Evolutionary conservation across 2,329 filamentous ascomycete species (phyloP).

Genomic region (Pyricularia pennisetigena): DNA sequence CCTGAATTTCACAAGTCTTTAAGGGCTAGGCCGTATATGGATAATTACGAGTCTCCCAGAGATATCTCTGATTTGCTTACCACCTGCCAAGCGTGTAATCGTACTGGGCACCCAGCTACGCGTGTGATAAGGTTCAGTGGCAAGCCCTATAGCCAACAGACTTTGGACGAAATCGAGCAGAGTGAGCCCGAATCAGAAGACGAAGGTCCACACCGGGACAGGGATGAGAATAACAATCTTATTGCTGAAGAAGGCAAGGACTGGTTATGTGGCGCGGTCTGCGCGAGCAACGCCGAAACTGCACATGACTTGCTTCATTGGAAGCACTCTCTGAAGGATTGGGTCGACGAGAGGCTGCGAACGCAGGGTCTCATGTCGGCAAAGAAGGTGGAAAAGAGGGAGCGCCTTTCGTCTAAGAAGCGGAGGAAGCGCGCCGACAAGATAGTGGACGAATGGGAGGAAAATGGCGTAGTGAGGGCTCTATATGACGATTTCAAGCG

Average conservation of each 20-base stretch:
- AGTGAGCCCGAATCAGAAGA: slow-evolving; percentile 11
- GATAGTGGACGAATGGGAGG: slow-evolving; percentile 56
- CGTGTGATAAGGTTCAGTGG: slow-evolving; percentile 54
- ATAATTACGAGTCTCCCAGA: slow-evolving; percentile 24
- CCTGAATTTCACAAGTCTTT: slow-evolving; percentile 55
- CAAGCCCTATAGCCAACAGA: slow-evolving; percentile 53
- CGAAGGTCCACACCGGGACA: slow-evolving; percentile 14
- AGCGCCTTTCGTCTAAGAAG: slow-evolving; percentile 49
- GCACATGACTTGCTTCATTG: slow-evolving; percentile 68
- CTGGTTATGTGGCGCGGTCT: slow-evolving; percentile 29
- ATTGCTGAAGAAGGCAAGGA: slow-evolving; percentile 25
- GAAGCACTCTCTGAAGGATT: slow-evolving; percentile 64
- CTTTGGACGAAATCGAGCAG: slow-evolving; percentile 52
- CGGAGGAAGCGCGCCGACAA: slow-evolving; percentile 49
- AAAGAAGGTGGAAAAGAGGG: slow-evolving; percentile 48
- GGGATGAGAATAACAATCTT: slow-evolving; percentile 24
- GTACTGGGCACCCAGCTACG: slow-evolving; percentile 57
- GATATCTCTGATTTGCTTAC: slow-evolving; percentile 12
- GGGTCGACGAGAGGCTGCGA: slow-evolving; percentile 54
- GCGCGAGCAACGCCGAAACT: slow-evolving; percentile 47
- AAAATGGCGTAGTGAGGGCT: slow-evolving; percentile 44
- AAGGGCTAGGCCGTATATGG: slow-evolving; percentile 53
- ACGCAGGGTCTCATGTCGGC: slow-evolving; percentile 46
- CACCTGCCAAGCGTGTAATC: slow-evolving; percentile 62
- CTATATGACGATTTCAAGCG: slow-evolving; percentile 58